Percentiles rank a stretch among this genome's conserved stretches.
Conservation (phyloP, 2,329 filamentous ascomycete genomes). For the Coniochaeta sp. region DNA sequence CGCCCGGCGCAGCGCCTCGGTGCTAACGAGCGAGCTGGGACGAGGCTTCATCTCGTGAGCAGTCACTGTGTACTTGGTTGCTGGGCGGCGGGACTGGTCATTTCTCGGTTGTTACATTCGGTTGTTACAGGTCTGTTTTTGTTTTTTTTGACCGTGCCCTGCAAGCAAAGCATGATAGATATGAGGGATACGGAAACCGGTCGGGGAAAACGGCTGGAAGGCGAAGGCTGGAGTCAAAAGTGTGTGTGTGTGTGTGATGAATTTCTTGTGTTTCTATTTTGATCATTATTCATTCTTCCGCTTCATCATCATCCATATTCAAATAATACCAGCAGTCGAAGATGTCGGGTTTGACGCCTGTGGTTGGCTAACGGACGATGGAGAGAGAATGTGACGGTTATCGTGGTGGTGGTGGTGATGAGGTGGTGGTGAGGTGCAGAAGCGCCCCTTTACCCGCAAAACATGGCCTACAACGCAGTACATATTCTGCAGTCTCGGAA, state of each 20-base stretch:
- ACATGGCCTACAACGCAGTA: not conserved
- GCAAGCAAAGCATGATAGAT: slow-evolving; percentile 8
- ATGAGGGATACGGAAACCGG: not conserved
- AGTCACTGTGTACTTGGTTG: slow-evolving; percentile 6
- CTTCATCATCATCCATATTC: too few species aligned
- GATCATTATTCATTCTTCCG: too few species aligned
- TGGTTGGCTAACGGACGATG: not conserved
- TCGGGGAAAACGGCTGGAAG: slow-evolving; percentile 11
- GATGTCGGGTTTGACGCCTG: not conserved
- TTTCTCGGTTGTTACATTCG: slow-evolving; percentile 16
- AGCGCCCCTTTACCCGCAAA: not conserved
- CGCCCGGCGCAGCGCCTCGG: slow-evolving; percentile 66
- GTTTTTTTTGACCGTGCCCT: not conserved
- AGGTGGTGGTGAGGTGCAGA: not conserved
- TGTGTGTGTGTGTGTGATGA: slow-evolving; percentile 8
- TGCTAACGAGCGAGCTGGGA: slow-evolving; percentile 57
- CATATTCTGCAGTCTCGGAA: not conserved
- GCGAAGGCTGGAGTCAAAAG: slow-evolving; percentile 17
- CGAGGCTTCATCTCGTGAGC: slow-evolving; percentile 56
- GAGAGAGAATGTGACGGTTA: too few species aligned
- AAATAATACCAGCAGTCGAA: not conserved
- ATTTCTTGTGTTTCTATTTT: slow-evolving; percentile 3
- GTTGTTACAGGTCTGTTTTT: slow-evolving; percentile 6
- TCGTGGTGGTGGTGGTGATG: not conserved
- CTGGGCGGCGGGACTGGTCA: slow-evolving; percentile 17